Evolutionary conservation across 176 grass and related monocot species (phyloP), one percentile per base, ranked within the genome.

Genomic region (Bromus sterilis): DNA sequence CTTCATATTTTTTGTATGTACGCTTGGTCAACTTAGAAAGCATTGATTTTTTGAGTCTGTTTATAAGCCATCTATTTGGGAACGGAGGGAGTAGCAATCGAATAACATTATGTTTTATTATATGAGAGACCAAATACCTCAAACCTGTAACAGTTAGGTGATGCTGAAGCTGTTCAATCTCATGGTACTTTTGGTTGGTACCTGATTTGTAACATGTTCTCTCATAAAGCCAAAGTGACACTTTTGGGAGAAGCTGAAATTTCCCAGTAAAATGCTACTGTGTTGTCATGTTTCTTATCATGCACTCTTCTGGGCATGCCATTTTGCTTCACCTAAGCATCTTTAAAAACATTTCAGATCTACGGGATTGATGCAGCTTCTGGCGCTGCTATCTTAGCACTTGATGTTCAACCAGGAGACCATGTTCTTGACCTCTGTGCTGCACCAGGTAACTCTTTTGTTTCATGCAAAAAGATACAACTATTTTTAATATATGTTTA

Each of bases 361-460:
- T 98, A 98, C 58, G 95, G 95, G 48, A 94, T 98, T 15, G 95
- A 98, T 93, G 95, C 95, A 56, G 78, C 95, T 62, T 98, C 95
- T 4, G 95, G 95, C 78, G 95, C 95, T 66, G 90, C 95, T 71
- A 89, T 93, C 75, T 69, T 87, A 76, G 92, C 95, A 71, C 86
- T 98, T 46, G 86, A 86, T 91, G 90, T 94, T 78, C 75, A 11
- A 35, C 84, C 78, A 51, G 95, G 90, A 62, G 90, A 98, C 40
- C 95, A 95, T 86, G 92, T 98, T 82, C 95, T 98, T 63, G 95
- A 95, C 70, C 90, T 98, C 58, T 98, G 95, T 91, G 86, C 92
- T 28, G 95, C 95, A 33, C 95, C 95, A 86, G 95, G 95, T 98
- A 88, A 25, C 43, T n/a, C n/a, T n/a, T n/a, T n/a, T n/a, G n/a